phyloP scores from a whole-genome alignment of 1,284 basidiomycete genomes.

The Leccinum variabile region DNA sequence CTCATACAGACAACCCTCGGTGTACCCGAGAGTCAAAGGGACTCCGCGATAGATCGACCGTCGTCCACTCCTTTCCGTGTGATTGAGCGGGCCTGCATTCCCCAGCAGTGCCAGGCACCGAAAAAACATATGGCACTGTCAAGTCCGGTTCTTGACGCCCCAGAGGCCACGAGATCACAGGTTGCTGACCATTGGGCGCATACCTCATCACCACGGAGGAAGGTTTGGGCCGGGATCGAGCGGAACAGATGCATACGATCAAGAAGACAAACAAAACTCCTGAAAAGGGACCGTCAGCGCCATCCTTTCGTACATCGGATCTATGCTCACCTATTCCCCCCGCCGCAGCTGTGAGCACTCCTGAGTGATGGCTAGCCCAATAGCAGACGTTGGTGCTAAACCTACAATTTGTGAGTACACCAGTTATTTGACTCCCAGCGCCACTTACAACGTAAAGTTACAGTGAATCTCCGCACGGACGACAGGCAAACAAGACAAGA shows the following conservation, averaged over 20 bases:
- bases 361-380: slow-evolving; percentile 9
- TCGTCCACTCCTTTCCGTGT: slow-evolving; percentile 2
- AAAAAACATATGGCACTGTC: slow-evolving; percentile 9
- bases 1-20: not conserved
- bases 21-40: not conserved
- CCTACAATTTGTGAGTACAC: slow-evolving; percentile 2
- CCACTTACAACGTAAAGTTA: slow-evolving; percentile 6
- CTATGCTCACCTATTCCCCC: slow-evolving; percentile 8
- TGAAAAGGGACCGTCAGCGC: slow-evolving; percentile 7
- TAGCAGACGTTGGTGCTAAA: slow-evolving; percentile 10
- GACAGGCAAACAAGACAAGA: slow-evolving; percentile 14
- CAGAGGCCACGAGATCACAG: not conserved
- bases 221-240: not conserved
- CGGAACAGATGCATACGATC: slow-evolving; percentile 1
- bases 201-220: slow-evolving; percentile 1
- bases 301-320: not conserved
- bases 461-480: slow-evolving; percentile 17
- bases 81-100: not conserved
- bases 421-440: not conserved
- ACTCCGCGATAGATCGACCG: slow-evolving; percentile 2
- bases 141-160: not conserved
- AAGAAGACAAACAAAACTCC: slow-evolving; percentile 11
- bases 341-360: not conserved
- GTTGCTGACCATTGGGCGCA: slow-evolving; percentile 2
- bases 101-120: not conserved